Base-by-base conservation (phyloP, 177 flowering plant genomes). In the Vitis hybrid region DNA sequence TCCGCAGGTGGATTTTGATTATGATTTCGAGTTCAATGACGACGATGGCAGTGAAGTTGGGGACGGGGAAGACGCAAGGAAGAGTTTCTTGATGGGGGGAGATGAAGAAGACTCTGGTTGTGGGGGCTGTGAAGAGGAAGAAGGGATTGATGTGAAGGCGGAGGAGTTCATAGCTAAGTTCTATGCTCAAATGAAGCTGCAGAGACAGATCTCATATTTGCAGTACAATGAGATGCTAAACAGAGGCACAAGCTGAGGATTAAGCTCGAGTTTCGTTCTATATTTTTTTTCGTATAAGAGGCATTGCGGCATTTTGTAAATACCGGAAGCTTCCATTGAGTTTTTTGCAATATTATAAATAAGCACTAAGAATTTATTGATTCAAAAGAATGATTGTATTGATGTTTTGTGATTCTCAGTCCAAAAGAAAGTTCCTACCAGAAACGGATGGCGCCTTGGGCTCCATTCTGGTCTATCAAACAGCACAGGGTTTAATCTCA, bases 161-260 rank as follows among this genome's bases (percentile, higher is more conserved):
- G 97, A 93, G 70, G 74, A 85, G 77, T 93, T 93, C 76, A 93
- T 93, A 55, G 84, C 83, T 0, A 83, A 79, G 52, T 93, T 93
- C 74, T 87, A 89, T 66, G 66, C 79, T 79, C 92, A 93, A 63
- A 85, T 91, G 81, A 91, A 82, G 75, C 29, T 89, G 76, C 97
- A 93, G 68, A 77, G 97, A 62, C 93, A 93, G 80, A 75, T 86
- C 52, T 90, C 97, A 0, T 80, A 77, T 74, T 50, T 86, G 39
- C 75, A 86, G 53, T 89, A 87, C 77, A 69, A 74, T 18, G 85
- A 84, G 70, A 84, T 66, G 82, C 68, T 71, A 3, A 67, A 71
- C 1, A 81, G 82, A 78, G 77, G 80, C 45, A 45, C 80, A 48
- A 73, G 29, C 59, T 76, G 55, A 76, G 50, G 57, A 50, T 39